Evolutionary conservation across 1,284 basidiomycete species (phyloP), one percentile per base, ranked within the genome.

Genomic region (Thecaphora thlaspeos): DNA sequence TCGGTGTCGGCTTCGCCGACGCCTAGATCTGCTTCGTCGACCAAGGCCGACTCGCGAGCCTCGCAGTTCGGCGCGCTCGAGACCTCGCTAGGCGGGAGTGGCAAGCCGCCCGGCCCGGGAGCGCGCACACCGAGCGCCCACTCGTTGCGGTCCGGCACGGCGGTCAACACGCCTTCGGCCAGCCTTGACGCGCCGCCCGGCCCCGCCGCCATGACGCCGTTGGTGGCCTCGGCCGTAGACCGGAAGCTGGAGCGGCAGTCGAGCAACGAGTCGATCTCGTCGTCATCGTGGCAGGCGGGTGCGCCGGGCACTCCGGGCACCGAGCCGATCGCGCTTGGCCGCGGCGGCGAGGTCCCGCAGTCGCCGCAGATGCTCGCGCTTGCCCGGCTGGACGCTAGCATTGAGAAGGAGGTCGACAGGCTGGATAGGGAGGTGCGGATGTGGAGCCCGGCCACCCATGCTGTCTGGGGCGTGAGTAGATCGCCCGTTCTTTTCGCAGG

Each of bases 371-470:
- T 54, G 41, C 43, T 55, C 22, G 54, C 66, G n/a, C 45, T 70
- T 18, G 57, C 55, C n/a, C 52, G 55, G 15, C 38, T 71, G 23
- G 63, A 67, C 22, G 51, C 60, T 1, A 60, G 55, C 36, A 70
- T 64, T 21, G 70, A 70, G 37, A 59, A 53, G 37, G 73, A 77
- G 48, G 50, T 74, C 15, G 75, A 75, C 28, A 55, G 75, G 1
- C 61, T 77, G 11, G 75, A 77, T 32, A 48, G 63, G 19, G 75
- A 77, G 48, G 61, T 77, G 11, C 43, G 41, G 17, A 51, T 75
- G 1, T 77, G 70, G 71, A 61, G 63, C 24, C 65, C 73, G 1
- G 75, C 75, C 5, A 64, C 63, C 11, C 70, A 77, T 45, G 73
- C 73, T 10, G 61, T 71, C 19, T 77, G 75, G 75, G 75, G 65